phyloP scores from a whole-genome alignment of 2,329 filamentous ascomycete species.

The Gremmenia infestans region DNA sequence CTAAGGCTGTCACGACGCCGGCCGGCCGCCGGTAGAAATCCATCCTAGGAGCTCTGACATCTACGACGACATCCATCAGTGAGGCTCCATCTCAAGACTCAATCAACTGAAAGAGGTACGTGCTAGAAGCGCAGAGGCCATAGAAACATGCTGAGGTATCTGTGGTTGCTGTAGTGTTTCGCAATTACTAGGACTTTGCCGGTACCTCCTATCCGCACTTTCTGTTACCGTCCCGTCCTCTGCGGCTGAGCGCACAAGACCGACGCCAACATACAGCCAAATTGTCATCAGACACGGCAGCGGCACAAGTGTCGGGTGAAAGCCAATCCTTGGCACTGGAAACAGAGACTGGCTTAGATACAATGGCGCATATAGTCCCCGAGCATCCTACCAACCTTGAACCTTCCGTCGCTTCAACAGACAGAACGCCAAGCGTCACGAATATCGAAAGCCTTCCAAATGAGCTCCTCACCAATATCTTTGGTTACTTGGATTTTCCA shows the following conservation, averaged over 20 bases:
- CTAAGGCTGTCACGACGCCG: background rate
- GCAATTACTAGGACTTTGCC: too few species aligned
- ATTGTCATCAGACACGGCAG: background rate
- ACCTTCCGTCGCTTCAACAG: background rate
- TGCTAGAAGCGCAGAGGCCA: background rate
- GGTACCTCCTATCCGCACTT: background rate
- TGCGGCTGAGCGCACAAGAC: background rate
- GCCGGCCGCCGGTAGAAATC: background rate
- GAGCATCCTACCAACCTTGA: background rate
- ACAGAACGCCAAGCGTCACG: background rate
- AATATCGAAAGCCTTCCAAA: slow-evolving; percentile 44
- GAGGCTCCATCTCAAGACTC: background rate
- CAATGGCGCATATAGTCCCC: background rate
- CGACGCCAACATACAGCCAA: background rate
- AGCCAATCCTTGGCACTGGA: background rate
- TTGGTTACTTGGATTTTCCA: slow-evolving; percentile 47
- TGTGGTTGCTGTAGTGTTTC: background rate
- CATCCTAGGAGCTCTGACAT: background rate
- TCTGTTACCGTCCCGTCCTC: background rate
- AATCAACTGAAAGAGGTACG: background rate
- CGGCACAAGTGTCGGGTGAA: background rate
- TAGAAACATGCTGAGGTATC: background rate
- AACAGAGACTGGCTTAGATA: too few species aligned
- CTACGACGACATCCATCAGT: background rate
- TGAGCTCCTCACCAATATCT: slow-evolving; percentile 55